phyloP scores from a whole-genome alignment of 306 rosid genomes.

The Gleditsia sinensis region DNA sequence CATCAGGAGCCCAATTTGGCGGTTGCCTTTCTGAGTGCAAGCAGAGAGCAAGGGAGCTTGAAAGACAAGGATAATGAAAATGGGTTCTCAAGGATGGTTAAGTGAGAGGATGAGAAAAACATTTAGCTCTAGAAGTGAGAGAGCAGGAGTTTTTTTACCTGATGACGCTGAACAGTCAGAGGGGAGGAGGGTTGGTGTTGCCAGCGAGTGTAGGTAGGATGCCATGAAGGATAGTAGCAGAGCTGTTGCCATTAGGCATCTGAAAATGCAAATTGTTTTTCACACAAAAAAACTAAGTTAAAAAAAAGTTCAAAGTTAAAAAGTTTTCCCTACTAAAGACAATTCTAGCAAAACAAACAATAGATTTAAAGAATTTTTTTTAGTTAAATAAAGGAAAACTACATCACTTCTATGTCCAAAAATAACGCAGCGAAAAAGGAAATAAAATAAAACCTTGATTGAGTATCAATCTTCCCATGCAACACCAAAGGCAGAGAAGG shows the following conservation, averaged over 20 bases:
- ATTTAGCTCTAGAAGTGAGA: neutral
- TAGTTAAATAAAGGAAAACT: neutral
- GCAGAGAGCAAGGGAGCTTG: conserved; percentile 28
- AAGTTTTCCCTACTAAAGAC: neutral
- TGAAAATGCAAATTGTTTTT: conserved; percentile 17
- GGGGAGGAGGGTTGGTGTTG: neutral
- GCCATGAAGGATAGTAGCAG: neutral
- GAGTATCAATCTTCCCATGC: conserved; percentile 19
- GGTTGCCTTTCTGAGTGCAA: neutral
- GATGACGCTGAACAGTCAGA: conserved; percentile 7
- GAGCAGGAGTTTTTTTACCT: conserved; percentile 10
- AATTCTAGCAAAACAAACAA: neutral
- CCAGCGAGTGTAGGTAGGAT: neutral
- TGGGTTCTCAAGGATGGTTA: neutral
- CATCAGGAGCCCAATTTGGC: neutral
- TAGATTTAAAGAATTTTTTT: neutral
- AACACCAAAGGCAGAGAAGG: conserved; percentile 18
- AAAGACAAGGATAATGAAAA: neutral
- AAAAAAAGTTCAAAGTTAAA: neutral
- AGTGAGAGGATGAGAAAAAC: neutral
- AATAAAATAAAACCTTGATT: conserved; percentile 27
- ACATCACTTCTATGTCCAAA: neutral
- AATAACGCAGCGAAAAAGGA: neutral
- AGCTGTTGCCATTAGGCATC: conserved; percentile 21
- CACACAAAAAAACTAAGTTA: neutral